Base-by-base conservation (phyloP, 2,329 filamentous ascomycete species). In the Myriosclerotinia duriaeana region DNA sequence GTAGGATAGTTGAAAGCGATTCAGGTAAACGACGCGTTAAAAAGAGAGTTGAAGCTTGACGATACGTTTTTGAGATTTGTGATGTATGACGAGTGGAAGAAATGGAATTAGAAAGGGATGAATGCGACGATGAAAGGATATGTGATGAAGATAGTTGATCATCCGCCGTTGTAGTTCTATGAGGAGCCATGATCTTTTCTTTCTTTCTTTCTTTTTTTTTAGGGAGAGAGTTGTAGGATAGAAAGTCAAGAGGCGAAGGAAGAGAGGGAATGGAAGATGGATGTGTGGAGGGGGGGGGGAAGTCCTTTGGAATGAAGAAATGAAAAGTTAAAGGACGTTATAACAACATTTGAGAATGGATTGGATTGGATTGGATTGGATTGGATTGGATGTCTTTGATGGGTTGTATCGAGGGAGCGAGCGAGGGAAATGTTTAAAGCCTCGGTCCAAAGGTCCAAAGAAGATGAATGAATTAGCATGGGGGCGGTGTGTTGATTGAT, bases 21-120 rank as follows among this genome's bases (percentile, higher is more conserved):
- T 99, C 95, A 72, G 92, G 91, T 64, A 98, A 83, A 58, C 94
- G 91, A 78, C 95, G 93, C 78, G 95, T 99, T 68, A 99, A 84
- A 80, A 96, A 99, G 34, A 98, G 85, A 71, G 95, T 93, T 8
- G 93, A 96, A 42, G 95, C 91, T 80, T 97, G 93, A 71, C 94
- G 92, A 80, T 98, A 98, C 40, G 90, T 90, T 79, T 95, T 95
- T 72, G 94, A 95, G 74, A 97, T 90, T 74, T 91, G 87, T 53
- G 88, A 84, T 54, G 88, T 83, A 64, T 87, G 86, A 64, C 88
- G 87, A 53, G 84, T 79, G 34, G 84, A 80, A 38, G 81, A 80
- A 20, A 56, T 53, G 60, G 89, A 85, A 61, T 86, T 87, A 38
- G 87, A 85, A 59, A 92, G 81, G 66, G 88, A 90, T 64, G 89